Percentiles rank a stretch among this genome's conserved stretches.
phyloP scores from a whole-genome alignment of 805 yeast genomes.

The Pichia gijzeniarum region DNA sequence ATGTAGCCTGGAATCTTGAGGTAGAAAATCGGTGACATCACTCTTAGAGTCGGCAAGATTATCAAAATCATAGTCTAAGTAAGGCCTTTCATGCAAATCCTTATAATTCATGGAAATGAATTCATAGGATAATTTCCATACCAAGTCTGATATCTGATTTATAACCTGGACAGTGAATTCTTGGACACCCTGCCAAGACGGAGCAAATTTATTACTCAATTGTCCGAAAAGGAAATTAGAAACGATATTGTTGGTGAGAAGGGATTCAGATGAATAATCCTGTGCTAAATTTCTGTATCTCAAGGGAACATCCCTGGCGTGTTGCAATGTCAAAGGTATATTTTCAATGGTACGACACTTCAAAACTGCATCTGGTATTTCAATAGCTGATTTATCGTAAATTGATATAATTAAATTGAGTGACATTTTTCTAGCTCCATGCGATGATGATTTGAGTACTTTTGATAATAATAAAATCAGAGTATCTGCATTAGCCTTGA shows the following conservation, averaged over 20 bases:
- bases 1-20: conserved; percentile 40
- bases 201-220: conserved; percentile 69
- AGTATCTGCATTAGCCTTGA: conserved; percentile 7
- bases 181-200: conserved; percentile 73
- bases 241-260: conserved; percentile 28
- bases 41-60: conserved; percentile 4
- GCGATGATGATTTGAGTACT: conserved; percentile 45
- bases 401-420: conserved; percentile 38
- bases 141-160: conserved; percentile 33
- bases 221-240: conserved; percentile 59
- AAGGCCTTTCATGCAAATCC: conserved; percentile 14
- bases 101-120: conserved; percentile 27
- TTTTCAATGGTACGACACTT: conserved; percentile 60
- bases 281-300: conserved; percentile 56
- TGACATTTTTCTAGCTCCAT: conserved; percentile 43
- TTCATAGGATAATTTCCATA: conserved; percentile 50
- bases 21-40: conserved; percentile 33
- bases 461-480: conserved; percentile 23
- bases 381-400: conserved; percentile 24
- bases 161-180: conserved; percentile 50
- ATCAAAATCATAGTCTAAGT: conserved; percentile 16
- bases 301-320: conserved; percentile 67
- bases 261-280: conserved; percentile 32
- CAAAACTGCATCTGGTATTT: conserved; percentile 20
- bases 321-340: conserved; percentile 60